Conservation (phyloP, 352 stramenopile species). For the Phytophthora lateralis region DNA sequence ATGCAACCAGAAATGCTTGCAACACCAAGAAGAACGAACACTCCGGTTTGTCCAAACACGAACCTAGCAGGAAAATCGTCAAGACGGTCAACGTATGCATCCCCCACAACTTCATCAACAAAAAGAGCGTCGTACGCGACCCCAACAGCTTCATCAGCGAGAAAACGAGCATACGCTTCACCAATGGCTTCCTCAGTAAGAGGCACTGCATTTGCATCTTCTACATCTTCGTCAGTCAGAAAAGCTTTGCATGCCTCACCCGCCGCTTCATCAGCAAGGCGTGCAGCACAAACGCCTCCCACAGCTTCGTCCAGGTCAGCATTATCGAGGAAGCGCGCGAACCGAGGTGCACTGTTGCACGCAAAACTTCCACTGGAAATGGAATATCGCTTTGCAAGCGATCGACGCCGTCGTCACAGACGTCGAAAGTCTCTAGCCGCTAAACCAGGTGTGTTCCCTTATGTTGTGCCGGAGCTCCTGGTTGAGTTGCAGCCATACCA, state of each 20-base stretch:
- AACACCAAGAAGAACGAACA: conserved; percentile 5
- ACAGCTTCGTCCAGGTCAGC: conserved; percentile 22
- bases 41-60: conserved; percentile 2
- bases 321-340: conserved; percentile 35
- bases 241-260: conserved; percentile 14
- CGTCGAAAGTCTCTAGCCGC: conserved; percentile 47
- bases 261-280: conserved; percentile 6
- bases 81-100: conserved; percentile 15
- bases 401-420: conserved; percentile 49
- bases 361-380: conserved; percentile 69
- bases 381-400: conserved; percentile 60
- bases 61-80: conserved; percentile 1
- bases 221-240: conserved; percentile 24
- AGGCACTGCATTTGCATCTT: conserved; percentile 20
- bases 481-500: conserved; percentile 86
- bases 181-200: conserved; percentile 14
- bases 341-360: conserved; percentile 43
- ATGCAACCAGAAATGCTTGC: neutral
- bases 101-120: conserved; percentile 11
- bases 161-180: conserved; percentile 15
- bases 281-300: conserved; percentile 12
- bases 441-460: conserved; percentile 51
- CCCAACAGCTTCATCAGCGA: conserved; percentile 12
- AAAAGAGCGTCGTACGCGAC: conserved; percentile 16
- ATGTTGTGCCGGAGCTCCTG: conserved; percentile 52